These are phyloP conservation scores for Pseudoscleropodium purum DNA, from an alignment of 225 moss, liverwort and hornwort genomes.

Conservation along the genomic window DNA sequence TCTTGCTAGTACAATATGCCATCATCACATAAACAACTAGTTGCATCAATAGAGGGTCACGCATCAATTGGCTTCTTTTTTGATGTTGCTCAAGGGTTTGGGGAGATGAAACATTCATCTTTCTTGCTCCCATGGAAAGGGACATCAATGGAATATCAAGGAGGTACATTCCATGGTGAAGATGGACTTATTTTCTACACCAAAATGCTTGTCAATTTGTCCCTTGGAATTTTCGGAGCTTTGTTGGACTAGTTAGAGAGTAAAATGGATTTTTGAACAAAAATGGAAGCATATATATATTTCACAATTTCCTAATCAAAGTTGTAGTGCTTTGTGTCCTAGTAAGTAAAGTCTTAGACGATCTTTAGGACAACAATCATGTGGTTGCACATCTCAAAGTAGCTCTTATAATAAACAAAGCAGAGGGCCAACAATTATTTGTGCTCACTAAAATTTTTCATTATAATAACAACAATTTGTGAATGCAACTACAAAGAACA, in stretches of 20 bases:
- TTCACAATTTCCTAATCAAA: not conserved
- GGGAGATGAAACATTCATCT: not conserved
- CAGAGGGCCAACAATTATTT: rapidly evolving
- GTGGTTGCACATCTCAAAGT: not conserved
- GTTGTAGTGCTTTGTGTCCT: not conserved
- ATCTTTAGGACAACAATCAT: not conserved
- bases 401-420: not conserved
- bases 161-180: not conserved
- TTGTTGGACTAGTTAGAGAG: rapidly evolving
- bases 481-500: not conserved
- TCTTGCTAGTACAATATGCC: not conserved
- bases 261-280: rapidly evolving
- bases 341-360: not conserved
- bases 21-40: not conserved
- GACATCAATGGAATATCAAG: not conserved
- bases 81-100: not conserved
- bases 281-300: not conserved
- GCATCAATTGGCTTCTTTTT: rapidly evolving
- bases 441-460: not conserved
- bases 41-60: not conserved
- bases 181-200: not conserved
- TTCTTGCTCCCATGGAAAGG: not conserved
- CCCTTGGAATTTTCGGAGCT: not conserved
- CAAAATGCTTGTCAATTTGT: not conserved
- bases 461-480: not conserved